Evolutionary conservation across 2,329 filamentous ascomycete species (phyloP).

Genomic region (Sporothrix variecibatus): DNA sequence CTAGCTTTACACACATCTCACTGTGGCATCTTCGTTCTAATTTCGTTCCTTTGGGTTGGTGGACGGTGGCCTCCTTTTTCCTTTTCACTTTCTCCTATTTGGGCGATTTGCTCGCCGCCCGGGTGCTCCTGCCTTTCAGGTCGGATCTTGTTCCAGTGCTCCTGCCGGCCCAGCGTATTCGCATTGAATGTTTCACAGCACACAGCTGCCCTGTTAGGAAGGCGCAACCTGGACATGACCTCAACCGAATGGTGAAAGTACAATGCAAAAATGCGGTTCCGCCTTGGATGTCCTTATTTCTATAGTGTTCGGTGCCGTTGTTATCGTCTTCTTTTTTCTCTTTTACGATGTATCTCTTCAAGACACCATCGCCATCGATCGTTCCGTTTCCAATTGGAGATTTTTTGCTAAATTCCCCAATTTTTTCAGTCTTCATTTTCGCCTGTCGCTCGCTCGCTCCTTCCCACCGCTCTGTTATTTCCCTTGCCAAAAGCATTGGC

Average conservation of each 20-base stretch:
- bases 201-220: slow-evolving; percentile 1
- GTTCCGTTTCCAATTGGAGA: slow-evolving; percentile 3
- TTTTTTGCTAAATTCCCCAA: neutral
- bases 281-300: neutral
- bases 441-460: neutral
- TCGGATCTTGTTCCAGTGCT: neutral
- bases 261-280: neutral
- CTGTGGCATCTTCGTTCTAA: neutral
- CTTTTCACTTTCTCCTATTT: neutral
- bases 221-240: neutral
- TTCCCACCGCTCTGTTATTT: neutral
- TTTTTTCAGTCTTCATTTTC: neutral
- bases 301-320: neutral
- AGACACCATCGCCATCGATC: neutral
- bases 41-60: neutral
- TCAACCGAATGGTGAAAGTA: too few relatives aligned
- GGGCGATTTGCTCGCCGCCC: neutral
- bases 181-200: neutral
- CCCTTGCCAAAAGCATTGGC: neutral
- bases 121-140: neutral
- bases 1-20: neutral
- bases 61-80: neutral
- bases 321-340: neutral
- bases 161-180: neutral
- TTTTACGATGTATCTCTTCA: neutral